Conservation (phyloP, 495 filamentous ascomycete species). For the Aspergillus campestris region DNA sequence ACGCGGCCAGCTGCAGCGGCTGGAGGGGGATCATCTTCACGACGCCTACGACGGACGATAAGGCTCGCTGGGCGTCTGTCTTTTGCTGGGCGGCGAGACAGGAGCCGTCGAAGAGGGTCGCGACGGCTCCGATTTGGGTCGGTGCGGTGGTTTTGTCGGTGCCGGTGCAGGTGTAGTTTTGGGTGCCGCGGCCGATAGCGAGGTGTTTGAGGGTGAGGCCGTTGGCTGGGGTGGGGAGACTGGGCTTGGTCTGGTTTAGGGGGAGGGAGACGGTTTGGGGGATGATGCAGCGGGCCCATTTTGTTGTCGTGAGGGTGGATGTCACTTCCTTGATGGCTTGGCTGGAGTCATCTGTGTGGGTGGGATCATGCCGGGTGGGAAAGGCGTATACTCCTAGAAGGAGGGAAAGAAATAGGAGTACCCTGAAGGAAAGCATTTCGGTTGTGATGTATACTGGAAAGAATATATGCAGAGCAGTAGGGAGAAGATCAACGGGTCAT, state of each 20-base stretch:
- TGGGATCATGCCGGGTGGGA: too few relatives aligned
- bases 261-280: conserved; percentile 9
- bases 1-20: conserved; percentile 21
- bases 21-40: conserved; percentile 32
- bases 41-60: conserved; percentile 27
- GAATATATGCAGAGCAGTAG: too few relatives aligned
- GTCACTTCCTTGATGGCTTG: too few relatives aligned
- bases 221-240: conserved; percentile 38
- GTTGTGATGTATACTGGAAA: too few relatives aligned
- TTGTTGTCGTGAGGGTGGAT: too few relatives aligned
- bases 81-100: conserved; percentile 26
- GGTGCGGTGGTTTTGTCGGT: conserved; percentile 22
- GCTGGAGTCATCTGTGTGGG: too few relatives aligned
- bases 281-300: conserved; percentile 19
- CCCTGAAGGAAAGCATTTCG: too few relatives aligned
- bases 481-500: too few relatives aligned
- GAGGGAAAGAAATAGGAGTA: too few relatives aligned
- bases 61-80: conserved; percentile 7
- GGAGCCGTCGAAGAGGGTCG: conserved; percentile 57
- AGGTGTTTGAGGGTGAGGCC: conserved; percentile 50
- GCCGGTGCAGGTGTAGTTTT: conserved; percentile 64
- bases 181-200: conserved; percentile 61
- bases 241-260: conserved; percentile 10
- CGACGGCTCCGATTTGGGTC: conserved; percentile 49
- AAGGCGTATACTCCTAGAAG: too few relatives aligned